These are phyloP conservation scores for Cystoderma amianthinum DNA, from an alignment of 768 basidiomycete species.

Conservation along the genomic window DNA sequence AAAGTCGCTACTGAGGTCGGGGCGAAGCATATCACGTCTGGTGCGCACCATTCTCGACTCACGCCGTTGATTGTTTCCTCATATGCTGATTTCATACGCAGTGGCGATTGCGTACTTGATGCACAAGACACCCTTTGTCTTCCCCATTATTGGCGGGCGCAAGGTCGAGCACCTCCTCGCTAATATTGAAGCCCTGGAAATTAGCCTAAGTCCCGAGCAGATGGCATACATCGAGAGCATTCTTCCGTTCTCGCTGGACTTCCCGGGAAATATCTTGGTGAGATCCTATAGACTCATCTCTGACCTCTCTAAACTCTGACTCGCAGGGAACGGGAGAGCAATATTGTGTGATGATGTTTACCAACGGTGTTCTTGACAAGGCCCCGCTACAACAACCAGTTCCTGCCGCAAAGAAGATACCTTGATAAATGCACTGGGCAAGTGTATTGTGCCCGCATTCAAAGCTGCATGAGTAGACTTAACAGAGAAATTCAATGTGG, in stretches of 20 bases:
- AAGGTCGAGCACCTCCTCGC: conserved; percentile 44
- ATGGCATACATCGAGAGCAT: conserved; percentile 34
- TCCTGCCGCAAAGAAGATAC: too few relatives aligned
- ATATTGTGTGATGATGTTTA: neutral
- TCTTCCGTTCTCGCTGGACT: conserved; percentile 35
- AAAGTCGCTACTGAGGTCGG: conserved; percentile 45
- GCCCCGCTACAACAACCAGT: too few relatives aligned
- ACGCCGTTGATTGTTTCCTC: too few relatives aligned
- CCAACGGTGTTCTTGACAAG: neutral
- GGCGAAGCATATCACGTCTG: conserved; percentile 35
- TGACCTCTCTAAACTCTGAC: neutral
- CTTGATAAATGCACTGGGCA: too few relatives aligned
- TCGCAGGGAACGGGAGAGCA: neutral
- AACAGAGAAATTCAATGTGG: too few relatives aligned
- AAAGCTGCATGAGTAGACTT: too few relatives aligned
- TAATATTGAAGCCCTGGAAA: conserved; percentile 41
- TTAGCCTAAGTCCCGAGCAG: conserved; percentile 33
- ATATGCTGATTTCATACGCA: conserved; percentile 7
- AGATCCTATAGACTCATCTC: too few relatives aligned
- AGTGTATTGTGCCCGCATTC: too few relatives aligned
- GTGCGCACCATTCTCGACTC: conserved; percentile 19
- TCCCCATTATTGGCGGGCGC: conserved; percentile 41
- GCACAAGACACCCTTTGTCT: conserved; percentile 46
- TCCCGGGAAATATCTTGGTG: conserved; percentile 26
- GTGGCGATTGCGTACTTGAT: conserved; percentile 48